These are phyloP conservation scores for Moesziomyces aphidis DNA, from an alignment of 1,284 basidiomycete genomes.

Conservation along the genomic window DNA sequence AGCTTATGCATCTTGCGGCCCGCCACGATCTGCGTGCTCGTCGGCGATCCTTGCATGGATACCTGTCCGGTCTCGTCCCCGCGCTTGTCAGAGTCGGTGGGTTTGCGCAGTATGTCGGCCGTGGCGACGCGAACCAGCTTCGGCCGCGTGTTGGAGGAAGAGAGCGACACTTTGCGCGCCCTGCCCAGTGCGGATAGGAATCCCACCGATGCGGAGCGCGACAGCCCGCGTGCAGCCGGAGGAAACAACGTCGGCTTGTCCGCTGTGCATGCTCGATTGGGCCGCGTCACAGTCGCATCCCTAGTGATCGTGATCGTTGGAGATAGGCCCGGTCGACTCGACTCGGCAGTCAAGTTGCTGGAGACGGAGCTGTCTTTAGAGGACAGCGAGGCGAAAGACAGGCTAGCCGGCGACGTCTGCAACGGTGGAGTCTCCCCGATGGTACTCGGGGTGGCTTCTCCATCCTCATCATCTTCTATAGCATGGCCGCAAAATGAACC, in stretches of 20 bases:
- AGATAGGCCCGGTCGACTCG: background rate
- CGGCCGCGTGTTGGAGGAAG: too few relatives aligned
- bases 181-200: background rate
- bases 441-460: too few relatives aligned
- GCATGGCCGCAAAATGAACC: too few relatives aligned
- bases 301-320: background rate
- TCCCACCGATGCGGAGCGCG: background rate
- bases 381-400: background rate
- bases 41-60: conserved; percentile 6
- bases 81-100: too few relatives aligned
- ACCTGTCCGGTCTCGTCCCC: background rate
- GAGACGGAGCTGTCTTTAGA: background rate
- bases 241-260: background rate
- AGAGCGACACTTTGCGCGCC: too few relatives aligned
- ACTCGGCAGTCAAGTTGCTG: background rate
- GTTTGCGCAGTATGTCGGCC: too few relatives aligned
- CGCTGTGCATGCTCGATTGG: background rate
- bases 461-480: too few relatives aligned
- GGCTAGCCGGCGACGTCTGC: too few relatives aligned
- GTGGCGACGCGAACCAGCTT: too few relatives aligned
- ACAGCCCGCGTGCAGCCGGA: background rate
- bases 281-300: background rate
- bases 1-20: conserved; percentile 35
- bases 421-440: too few relatives aligned
- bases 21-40: conserved; percentile 33